phyloP scores from a whole-genome alignment of 2,329 filamentous ascomycete genomes.

The Albifimbria verrucaria region DNA sequence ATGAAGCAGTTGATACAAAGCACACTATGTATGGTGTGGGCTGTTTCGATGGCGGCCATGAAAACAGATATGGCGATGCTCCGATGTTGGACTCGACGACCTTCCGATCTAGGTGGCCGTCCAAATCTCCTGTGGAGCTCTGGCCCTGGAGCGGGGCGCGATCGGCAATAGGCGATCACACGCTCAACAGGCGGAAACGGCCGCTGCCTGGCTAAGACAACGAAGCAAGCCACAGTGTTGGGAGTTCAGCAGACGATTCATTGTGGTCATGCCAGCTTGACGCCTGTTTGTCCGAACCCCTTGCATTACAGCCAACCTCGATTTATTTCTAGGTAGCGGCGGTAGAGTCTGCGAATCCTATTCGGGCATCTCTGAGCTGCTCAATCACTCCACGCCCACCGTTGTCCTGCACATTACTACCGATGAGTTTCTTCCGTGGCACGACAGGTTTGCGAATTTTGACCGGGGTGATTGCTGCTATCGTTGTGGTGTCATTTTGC shows the following conservation, averaged over 20 bases:
- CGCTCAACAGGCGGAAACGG: not conserved
- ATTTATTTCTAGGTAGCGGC: too few species aligned
- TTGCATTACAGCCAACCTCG: too few species aligned
- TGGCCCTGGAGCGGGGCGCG: not conserved
- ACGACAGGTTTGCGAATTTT: slow-evolving; percentile 1
- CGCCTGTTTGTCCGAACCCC: too few species aligned
- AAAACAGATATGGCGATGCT: not conserved
- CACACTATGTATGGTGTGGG: not conserved
- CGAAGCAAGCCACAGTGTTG: too few species aligned
- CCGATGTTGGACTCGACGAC: not conserved
- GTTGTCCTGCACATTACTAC: too few species aligned
- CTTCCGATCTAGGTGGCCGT: not conserved
- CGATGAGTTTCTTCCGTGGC: slow-evolving; percentile 1
- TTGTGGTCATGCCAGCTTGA: too few species aligned
- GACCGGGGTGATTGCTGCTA: not conserved
- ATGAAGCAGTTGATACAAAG: not conserved
- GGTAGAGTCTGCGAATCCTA: too few species aligned
- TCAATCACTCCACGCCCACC: too few species aligned
- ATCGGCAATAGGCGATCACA: not conserved
- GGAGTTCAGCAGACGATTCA: too few species aligned
- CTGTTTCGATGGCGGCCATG: not conserved
- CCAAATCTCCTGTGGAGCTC: not conserved
- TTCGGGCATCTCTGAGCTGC: too few species aligned
- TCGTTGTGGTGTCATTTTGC: not conserved
- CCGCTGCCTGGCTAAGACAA: too few species aligned